Evolutionary conservation across 2,329 filamentous ascomycete genomes (phyloP).

Genomic region (Graphiopsis chlorocephala): DNA sequence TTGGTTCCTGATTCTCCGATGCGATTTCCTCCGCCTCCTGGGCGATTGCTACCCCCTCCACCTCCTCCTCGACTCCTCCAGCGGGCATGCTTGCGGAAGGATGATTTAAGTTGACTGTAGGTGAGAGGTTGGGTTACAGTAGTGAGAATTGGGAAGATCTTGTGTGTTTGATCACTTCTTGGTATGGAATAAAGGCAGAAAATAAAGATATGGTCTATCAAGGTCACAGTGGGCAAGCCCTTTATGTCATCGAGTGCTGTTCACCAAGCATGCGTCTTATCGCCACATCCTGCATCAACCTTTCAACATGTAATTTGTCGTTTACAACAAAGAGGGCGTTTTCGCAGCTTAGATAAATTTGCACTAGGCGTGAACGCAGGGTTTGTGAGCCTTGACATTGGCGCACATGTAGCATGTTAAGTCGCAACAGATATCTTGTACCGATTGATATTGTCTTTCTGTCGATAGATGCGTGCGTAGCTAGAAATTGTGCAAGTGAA

Average conservation of each 20-base stretch:
- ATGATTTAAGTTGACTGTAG: not conserved
- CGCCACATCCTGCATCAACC: not conserved
- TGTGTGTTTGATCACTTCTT: not conserved
- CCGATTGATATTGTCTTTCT: not conserved
- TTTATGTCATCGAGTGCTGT: not conserved
- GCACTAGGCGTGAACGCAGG: not conserved
- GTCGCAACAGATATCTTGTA: not conserved
- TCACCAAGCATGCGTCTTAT: not conserved
- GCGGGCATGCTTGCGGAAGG: not conserved
- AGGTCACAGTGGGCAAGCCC: too few species aligned
- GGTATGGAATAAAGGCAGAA: not conserved
- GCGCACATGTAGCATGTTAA: not conserved
- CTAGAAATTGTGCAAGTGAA: not conserved
- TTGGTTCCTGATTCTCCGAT: not conserved
- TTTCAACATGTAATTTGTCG: not conserved
- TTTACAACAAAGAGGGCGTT: not conserved
- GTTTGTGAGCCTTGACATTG: not conserved
- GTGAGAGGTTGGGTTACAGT: not conserved
- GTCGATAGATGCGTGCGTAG: not conserved
- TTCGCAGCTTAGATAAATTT: not conserved
- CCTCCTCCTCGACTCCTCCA: not conserved
- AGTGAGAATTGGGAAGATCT: not conserved
- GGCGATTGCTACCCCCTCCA: not conserved
- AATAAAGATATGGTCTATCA: too few species aligned
- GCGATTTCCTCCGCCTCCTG: not conserved